A percentile compares a stretch with the other conserved stretches of the same genome.
These are phyloP conservation scores for Triticum urartu DNA, from an alignment of 176 grass and related monocot genomes.

Conservation along the genomic window DNA sequence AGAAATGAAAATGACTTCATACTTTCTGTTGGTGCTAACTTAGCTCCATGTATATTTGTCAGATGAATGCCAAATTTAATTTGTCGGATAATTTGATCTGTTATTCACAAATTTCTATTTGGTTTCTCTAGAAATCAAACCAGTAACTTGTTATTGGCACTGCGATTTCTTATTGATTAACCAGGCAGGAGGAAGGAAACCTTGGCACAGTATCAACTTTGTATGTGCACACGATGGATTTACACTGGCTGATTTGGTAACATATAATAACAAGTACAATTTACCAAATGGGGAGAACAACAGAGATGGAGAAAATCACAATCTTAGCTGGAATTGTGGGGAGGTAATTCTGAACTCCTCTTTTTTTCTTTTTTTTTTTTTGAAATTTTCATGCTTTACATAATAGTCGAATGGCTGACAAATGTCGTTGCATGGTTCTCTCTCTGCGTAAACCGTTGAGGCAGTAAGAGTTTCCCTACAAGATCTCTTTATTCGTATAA, in stretches of 20 bases:
- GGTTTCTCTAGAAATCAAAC: too few species aligned
- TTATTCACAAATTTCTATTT: background rate
- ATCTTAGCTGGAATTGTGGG: constrained; percentile 97
- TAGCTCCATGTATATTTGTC: background rate
- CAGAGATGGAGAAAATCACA: constrained; percentile 95
- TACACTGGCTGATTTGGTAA: constrained; percentile 92
- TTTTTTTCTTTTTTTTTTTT: background rate
- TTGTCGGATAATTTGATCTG: background rate
- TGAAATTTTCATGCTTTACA: constrained; percentile 24
- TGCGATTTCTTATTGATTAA: constrained; percentile 20
- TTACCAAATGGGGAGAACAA: constrained; percentile 85
- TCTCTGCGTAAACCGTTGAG: background rate
- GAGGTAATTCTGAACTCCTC: constrained; percentile 48
- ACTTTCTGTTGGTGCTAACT: background rate
- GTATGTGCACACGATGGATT: constrained; percentile 98
- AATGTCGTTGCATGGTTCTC: constrained; percentile 29
- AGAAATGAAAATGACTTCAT: background rate
- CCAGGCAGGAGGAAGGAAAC: constrained; percentile 89
- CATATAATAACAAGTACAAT: constrained; percentile 94
- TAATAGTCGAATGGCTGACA: constrained; percentile 8
- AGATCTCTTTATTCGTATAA: background rate
- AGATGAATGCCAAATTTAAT: background rate
- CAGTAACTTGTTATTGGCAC: too few species aligned
- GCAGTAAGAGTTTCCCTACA: background rate
- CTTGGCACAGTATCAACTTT: constrained; percentile 96